These are phyloP conservation scores for Cyclotella baltica DNA, from an alignment of 108 stramenopile genomes.

Conservation along the genomic window DNA sequence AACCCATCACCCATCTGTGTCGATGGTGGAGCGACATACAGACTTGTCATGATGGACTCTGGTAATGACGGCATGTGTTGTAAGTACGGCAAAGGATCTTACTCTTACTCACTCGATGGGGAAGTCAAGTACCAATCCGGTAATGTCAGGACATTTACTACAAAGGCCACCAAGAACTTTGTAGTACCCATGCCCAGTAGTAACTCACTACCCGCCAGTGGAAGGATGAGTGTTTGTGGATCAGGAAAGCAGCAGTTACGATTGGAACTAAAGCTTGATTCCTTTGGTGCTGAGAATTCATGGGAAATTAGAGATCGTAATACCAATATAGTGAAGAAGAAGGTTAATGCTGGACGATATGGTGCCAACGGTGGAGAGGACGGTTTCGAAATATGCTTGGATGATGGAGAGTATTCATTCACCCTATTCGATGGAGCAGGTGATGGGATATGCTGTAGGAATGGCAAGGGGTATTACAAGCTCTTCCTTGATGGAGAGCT, in stretches of 20 bases:
- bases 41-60: slow-evolving; percentile 17
- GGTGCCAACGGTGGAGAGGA: slow-evolving; percentile 17
- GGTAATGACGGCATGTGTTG: slow-evolving; percentile 35
- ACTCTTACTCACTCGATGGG: slow-evolving; percentile 27
- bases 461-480: slow-evolving; percentile 44
- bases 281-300: slow-evolving; percentile 38
- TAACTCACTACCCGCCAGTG: background rate
- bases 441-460: slow-evolving; percentile 47
- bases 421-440: slow-evolving; percentile 47
- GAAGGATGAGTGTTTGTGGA: slow-evolving; percentile 12
- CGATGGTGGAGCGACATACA: slow-evolving; percentile 11
- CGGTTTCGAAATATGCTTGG: slow-evolving; percentile 29
- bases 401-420: slow-evolving; percentile 36
- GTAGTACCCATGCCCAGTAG: slow-evolving; percentile 12
- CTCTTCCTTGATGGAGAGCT: slow-evolving; percentile 45
- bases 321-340: slow-evolving; percentile 25
- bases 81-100: slow-evolving; percentile 14
- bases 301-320: slow-evolving; percentile 33
- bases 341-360: slow-evolving; percentile 15
- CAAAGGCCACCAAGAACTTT: slow-evolving; percentile 16
- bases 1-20: background rate
- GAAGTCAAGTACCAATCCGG: slow-evolving; percentile 25
- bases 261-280: slow-evolving; percentile 29
- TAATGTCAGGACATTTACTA: slow-evolving; percentile 2
- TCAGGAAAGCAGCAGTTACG: slow-evolving; percentile 31